A percentile compares a stretch with the other conserved stretches of the same genome.
Conservation (phyloP, 2,329 filamentous ascomycete species). For the Alternaria ethzedia region DNA sequence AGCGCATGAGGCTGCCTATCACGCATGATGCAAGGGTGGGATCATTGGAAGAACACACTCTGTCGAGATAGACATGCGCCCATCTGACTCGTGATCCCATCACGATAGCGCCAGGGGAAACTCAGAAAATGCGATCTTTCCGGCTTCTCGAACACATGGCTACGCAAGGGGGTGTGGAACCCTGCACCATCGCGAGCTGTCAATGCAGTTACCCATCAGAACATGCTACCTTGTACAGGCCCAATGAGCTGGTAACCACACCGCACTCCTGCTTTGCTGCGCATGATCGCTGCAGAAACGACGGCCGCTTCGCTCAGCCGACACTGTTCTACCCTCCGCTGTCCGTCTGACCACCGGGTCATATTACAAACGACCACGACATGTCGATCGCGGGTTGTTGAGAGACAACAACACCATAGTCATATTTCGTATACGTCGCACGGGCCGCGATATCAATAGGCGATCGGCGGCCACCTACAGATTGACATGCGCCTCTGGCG, state of each 20-base stretch:
- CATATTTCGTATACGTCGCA: not conserved
- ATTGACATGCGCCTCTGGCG: slow-evolving; percentile 8
- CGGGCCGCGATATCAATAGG: not conserved
- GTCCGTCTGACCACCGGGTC: slow-evolving; percentile 2
- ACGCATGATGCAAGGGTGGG: not conserved
- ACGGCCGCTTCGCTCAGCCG: slow-evolving; percentile 3
- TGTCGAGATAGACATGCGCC: not conserved
- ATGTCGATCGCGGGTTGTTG: slow-evolving; percentile 1
- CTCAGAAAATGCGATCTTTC: not conserved
- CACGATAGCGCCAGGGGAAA: not conserved
- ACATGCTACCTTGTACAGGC: slow-evolving; percentile 8
- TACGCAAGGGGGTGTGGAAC: slow-evolving; percentile 14
- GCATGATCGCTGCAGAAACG: slow-evolving; percentile 8
- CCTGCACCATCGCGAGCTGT: slow-evolving; percentile 16
- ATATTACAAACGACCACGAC: slow-evolving; percentile 2
- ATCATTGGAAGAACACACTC: not conserved
- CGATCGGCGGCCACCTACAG: not conserved
- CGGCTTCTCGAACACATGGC: slow-evolving; percentile 12
- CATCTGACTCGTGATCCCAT: not conserved
- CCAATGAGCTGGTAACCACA: slow-evolving; percentile 5
- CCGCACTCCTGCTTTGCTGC: not conserved
- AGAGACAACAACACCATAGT: not conserved
- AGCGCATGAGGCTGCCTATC: not conserved
- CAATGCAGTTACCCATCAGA: slow-evolving; percentile 15
- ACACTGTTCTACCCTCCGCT: not conserved